These are phyloP conservation scores for Hebeloma cylindrosporum DNA, from an alignment of 768 basidiomycete genomes.

Conservation along the genomic window DNA sequence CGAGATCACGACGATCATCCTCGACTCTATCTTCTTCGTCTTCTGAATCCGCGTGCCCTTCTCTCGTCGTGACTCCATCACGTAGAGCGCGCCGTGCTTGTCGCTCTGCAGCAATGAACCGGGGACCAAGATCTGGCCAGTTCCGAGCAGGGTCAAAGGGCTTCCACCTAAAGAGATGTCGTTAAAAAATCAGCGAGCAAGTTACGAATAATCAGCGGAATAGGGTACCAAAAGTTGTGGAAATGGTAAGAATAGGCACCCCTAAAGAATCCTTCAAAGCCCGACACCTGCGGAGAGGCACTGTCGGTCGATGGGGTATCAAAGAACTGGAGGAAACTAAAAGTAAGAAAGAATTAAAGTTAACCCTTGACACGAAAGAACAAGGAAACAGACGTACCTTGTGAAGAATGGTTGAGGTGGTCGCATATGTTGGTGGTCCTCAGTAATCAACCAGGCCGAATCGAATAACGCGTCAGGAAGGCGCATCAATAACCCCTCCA, in stretches of 20 bases:
- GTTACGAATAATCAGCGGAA: too few relatives aligned
- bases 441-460: slow-evolving; percentile 94
- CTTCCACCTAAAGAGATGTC: slow-evolving; percentile 93
- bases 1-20: slow-evolving; percentile 77
- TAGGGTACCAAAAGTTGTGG: slow-evolving; percentile 84
- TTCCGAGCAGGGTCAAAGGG: slow-evolving; percentile 93
- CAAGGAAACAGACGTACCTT: slow-evolving; percentile 47
- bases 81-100: slow-evolving; percentile 47
- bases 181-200: too few relatives aligned
- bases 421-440: slow-evolving; percentile 86
- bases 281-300: slow-evolving; percentile 83
- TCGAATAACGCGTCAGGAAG: slow-evolving; percentile 96
- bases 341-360: neutral
- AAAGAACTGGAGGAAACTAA: slow-evolving; percentile 87
- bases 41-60: slow-evolving; percentile 26
- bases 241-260: slow-evolving; percentile 97
- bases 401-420: slow-evolving; percentile 95
- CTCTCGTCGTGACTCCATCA: slow-evolving; percentile 10
- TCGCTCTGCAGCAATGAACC: slow-evolving; percentile 75
- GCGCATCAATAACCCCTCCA: slow-evolving; percentile 81
- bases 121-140: slow-evolving; percentile 89
- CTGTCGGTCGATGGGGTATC: slow-evolving; percentile 70
- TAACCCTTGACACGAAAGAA: slow-evolving; percentile 6
- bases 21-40: slow-evolving; percentile 47
- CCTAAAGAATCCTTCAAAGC: slow-evolving; percentile 94